Conservation (phyloP, 2,329 filamentous ascomycete species). For the Cladosporium sp. region DNA sequence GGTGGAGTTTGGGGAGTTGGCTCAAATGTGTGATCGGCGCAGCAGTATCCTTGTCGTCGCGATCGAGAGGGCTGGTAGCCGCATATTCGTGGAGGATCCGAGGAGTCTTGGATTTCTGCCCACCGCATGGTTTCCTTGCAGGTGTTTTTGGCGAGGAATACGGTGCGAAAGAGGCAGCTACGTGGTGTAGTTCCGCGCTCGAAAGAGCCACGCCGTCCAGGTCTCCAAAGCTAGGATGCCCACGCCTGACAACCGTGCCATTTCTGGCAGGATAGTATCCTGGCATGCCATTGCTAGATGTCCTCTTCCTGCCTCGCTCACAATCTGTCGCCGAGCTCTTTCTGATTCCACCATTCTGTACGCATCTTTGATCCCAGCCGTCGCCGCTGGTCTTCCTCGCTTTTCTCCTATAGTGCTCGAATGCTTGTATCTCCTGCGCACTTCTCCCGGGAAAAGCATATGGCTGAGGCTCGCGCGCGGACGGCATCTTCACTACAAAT, state of each 20-base stretch:
- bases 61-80: neutral
- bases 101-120: neutral
- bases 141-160: conserved; percentile 10
- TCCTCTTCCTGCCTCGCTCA: conserved; percentile 13
- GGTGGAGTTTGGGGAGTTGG: conserved; percentile 23
- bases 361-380: conserved; percentile 22
- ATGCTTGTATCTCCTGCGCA: conserved; percentile 27
- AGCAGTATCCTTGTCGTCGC: neutral
- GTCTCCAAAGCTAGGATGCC: neutral
- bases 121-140: neutral
- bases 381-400: conserved; percentile 24
- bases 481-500: conserved; percentile 33
- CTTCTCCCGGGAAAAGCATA: conserved; percentile 28
- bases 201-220: neutral
- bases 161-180: conserved; percentile 5
- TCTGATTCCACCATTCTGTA: conserved; percentile 10
- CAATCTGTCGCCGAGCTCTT: conserved; percentile 10
- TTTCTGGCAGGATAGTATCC: neutral
- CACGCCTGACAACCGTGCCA: conserved; percentile 3
- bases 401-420: conserved; percentile 29
- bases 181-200: neutral
- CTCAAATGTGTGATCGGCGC: conserved; percentile 14
- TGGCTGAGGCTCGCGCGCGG: conserved; percentile 31
- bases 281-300: conserved; percentile 3
- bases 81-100: neutral